Base-by-base conservation (phyloP, 2,329 filamentous ascomycete species). In the Paramyrothecium roridum region DNA sequence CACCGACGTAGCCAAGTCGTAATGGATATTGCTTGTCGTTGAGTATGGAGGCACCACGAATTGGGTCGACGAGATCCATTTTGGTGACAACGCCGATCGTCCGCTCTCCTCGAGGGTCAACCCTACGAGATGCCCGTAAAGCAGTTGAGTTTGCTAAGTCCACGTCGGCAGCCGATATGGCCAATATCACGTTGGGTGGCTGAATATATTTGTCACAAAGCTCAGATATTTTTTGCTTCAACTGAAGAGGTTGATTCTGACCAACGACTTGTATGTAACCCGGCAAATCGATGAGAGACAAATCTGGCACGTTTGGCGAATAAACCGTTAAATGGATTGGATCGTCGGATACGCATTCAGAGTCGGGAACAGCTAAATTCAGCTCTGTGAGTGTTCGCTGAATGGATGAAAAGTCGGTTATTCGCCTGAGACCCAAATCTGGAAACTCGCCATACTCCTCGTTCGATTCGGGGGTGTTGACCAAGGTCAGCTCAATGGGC, bases 81-180 rank as follows among this genome's bases (percentile, higher is more conserved):
- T 99, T 99, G 3, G 95, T 99, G 46, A 99, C 88, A n/a, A 99
- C 95, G 48, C 95, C 95, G 67, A 99, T 99, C 0, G 95, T 99
- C 59, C 95, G 84, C 74, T 99, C 95, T 54, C 95, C 95, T 57
- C 95, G 83, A 1, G 95, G 95, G 66, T 99, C 95, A 26, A 98
- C 93, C 63, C 93, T 84, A 59, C 95, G 84, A 62, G 93, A 96
- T 19, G 95, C 92, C 63, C 93, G 83, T 22, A 99, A 75, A 7
- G 95, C 93, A 8, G 95, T 95, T 1, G 95, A 99, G 71, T 99
- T 99, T 21, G 95, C 95, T 55, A 99, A 75, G 77, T 99, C 95
- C 19, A 99, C 95, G 73, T 99, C 95, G 22, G 95, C 95, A 2
- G 96, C 95, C 1, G 96, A 99, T 59, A 99, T 98, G 43, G 95